A percentile compares a stretch with the other conserved stretches of the same genome.
phyloP scores from a whole-genome alignment of 116 monocot genomes.

The Trichopus zeylanicus region DNA sequence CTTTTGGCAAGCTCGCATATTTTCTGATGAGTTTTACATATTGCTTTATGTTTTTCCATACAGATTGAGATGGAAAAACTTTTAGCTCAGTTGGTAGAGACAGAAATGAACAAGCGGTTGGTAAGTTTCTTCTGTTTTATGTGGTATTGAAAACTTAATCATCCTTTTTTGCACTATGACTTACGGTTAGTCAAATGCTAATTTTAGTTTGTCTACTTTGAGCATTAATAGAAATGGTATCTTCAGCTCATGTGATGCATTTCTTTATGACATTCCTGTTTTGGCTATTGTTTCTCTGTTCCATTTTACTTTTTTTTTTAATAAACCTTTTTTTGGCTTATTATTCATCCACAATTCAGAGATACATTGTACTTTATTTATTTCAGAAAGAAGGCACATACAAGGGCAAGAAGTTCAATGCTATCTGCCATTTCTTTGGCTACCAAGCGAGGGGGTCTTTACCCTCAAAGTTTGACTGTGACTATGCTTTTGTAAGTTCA shows the following conservation, averaged over 20 bases:
- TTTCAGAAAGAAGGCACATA: slow-evolving; percentile 90
- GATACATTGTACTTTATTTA: too few species aligned
- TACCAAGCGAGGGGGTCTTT: slow-evolving; percentile 94
- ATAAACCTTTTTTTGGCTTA: too few species aligned
- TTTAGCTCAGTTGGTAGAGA: slow-evolving; percentile 83
- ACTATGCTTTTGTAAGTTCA: slow-evolving; percentile 83
- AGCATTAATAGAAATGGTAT: too few species aligned
- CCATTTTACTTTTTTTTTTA: too few species aligned
- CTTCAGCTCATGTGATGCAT: too few species aligned
- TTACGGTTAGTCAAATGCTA: too few species aligned
- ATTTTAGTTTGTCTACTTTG: too few species aligned
- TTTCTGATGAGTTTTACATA: background rate
- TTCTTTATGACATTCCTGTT: too few species aligned
- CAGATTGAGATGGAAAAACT: slow-evolving; percentile 98
- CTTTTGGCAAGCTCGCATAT: background rate
- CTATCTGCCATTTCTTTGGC: slow-evolving; percentile 93
- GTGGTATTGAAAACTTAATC: too few species aligned
- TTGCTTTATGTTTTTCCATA: background rate
- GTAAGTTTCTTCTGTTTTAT: slow-evolving; percentile 30
- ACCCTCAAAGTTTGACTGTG: slow-evolving; percentile 97
- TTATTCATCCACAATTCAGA: too few species aligned
- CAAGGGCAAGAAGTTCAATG: slow-evolving; percentile 98
- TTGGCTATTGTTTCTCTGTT: too few species aligned
- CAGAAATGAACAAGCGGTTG: slow-evolving; percentile 78
- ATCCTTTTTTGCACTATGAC: too few species aligned